Conservation (phyloP, 345 rosid species). For the Eucalyptus caleyi region DNA sequence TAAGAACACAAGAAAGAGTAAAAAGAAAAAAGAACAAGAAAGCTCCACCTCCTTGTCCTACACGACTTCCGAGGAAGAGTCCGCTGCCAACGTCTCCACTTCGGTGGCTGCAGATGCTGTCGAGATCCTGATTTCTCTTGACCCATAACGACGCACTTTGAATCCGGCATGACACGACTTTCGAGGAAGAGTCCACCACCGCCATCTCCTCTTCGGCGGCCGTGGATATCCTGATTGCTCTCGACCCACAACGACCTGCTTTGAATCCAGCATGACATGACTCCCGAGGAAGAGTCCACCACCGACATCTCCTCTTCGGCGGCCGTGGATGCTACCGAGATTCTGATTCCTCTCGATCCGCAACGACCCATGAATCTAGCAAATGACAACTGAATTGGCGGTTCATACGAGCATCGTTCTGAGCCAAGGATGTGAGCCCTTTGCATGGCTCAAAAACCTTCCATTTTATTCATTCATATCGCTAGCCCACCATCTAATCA, state of each 20-base stretch:
- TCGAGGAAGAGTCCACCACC: not conserved
- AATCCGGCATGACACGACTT: not conserved
- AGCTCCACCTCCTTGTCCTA: slow-evolving; percentile 12
- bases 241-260: not conserved
- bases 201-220: slow-evolving; percentile 5
- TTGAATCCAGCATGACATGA: no score
- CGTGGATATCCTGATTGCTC: slow-evolving; percentile 8
- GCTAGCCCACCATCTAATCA: not conserved
- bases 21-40: not conserved
- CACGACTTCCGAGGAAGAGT: no score
- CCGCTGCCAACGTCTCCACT: no score
- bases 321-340: no score
- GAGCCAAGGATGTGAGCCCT: not conserved
- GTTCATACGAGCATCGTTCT: not conserved
- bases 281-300: no score
- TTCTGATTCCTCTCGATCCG: no score
- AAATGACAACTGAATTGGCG: not conserved
- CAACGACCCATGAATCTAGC: not conserved
- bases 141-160: no score
- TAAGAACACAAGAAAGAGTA: not conserved
- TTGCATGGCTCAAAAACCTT: not conserved
- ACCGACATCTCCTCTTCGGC: no score
- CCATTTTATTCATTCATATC: rapidly evolving
- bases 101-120: rapidly evolving
- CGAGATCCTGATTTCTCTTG: no score